Conservation (phyloP, 345 rosid genomes). For the Hypericum androsaemum region DNA sequence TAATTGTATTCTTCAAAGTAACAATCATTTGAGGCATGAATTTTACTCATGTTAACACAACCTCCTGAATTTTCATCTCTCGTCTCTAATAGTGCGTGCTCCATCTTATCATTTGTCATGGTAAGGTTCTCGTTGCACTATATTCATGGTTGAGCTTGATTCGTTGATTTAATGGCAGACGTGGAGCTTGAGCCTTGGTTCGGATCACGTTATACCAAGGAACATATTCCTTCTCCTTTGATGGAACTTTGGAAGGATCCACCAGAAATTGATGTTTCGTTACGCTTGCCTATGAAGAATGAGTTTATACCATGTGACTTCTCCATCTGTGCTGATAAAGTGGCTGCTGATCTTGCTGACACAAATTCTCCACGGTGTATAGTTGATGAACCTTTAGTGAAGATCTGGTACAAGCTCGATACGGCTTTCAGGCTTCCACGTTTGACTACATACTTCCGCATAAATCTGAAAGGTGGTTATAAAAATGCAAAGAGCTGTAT, state of each 20-base stretch:
- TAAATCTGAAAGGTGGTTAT: constrained; percentile 78
- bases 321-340: constrained; percentile 44
- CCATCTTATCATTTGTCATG: too few relatives aligned
- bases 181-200: constrained; percentile 79
- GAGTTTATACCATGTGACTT: constrained; percentile 83
- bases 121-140: too few relatives aligned
- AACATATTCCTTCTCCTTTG: constrained; percentile 53
- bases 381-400: constrained; percentile 67
- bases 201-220: constrained; percentile 61
- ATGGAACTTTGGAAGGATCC: constrained; percentile 77
- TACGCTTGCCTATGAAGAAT: constrained; percentile 74
- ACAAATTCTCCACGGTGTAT: constrained; percentile 52
- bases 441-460: constrained; percentile 70
- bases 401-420: constrained; percentile 95
- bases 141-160: too few relatives aligned
- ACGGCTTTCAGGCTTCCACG: constrained; percentile 76
- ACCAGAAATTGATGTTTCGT: constrained; percentile 48
- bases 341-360: constrained; percentile 18
- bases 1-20: too few relatives aligned
- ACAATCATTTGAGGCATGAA: too few relatives aligned
- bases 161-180: constrained; percentile 30
- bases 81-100: too few relatives aligned
- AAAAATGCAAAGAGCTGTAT: constrained; percentile 53
- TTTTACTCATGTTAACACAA: too few relatives aligned
- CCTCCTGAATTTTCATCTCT: too few relatives aligned